Conservation (phyloP, 176 grass and related monocot genomes). For the Oryza glaberrima region DNA sequence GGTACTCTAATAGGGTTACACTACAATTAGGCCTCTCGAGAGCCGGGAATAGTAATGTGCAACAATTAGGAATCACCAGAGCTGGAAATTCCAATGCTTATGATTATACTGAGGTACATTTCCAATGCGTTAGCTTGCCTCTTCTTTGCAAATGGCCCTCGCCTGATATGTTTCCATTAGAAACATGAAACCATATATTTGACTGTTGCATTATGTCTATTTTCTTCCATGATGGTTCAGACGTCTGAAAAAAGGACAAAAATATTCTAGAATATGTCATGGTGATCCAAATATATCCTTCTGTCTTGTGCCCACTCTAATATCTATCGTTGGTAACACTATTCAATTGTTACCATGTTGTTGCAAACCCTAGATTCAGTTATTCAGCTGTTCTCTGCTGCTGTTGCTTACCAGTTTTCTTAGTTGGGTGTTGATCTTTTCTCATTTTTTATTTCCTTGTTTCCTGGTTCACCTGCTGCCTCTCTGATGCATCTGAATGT, state of each 20-base stretch:
- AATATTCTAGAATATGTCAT: background rate
- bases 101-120: constrained; percentile 66
- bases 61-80: constrained; percentile 59
- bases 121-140: constrained; percentile 41
- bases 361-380: constrained; percentile 15
- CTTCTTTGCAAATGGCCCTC: constrained; percentile 32
- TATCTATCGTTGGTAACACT: constrained; percentile 12
- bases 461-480: background rate
- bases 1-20: constrained; percentile 48
- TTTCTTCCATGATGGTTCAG: constrained; percentile 28
- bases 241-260: constrained; percentile 15
- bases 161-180: constrained; percentile 11
- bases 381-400: constrained; percentile 24
- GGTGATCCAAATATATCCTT: constrained; percentile 12
- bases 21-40: constrained; percentile 42
- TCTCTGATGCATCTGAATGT: constrained; percentile 13
- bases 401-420: constrained; percentile 12
- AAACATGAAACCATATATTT: constrained; percentile 31
- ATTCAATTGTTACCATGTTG: constrained; percentile 14
- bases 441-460: constrained; percentile 1
- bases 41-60: constrained; percentile 36
- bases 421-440: constrained; percentile 14
- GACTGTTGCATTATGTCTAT: constrained; percentile 14
- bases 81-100: constrained; percentile 65
- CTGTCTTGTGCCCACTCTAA: constrained; percentile 20